A percentile compares a stretch with the other conserved stretches of the same genome.
These are phyloP conservation scores for Capsicum chinense DNA, from an alignment of 257 asterid species.

Conservation along the genomic window DNA sequence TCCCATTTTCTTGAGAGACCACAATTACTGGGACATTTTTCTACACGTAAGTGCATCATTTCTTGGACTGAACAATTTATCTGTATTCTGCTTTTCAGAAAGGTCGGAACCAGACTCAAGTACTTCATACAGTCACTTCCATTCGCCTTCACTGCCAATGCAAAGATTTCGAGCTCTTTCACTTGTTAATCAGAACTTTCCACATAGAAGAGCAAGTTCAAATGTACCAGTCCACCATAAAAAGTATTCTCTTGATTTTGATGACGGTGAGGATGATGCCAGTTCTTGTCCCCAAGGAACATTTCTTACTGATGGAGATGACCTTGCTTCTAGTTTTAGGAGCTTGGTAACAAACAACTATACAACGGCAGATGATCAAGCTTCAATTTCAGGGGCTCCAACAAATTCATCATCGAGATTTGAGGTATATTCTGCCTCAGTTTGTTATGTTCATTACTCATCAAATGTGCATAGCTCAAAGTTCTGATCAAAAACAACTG, in stretches of 20 bases:
- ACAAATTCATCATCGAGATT: slow-evolving; percentile 42
- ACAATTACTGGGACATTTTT: background rate
- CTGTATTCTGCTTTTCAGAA: slow-evolving; percentile 48
- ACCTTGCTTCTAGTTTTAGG: slow-evolving; percentile 47
- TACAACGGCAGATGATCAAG: slow-evolving; percentile 37
- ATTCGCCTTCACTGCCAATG: slow-evolving; percentile 62
- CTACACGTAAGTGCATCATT: background rate
- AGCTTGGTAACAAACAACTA: slow-evolving; percentile 43
- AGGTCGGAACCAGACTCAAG: slow-evolving; percentile 60
- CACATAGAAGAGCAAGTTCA: slow-evolving; percentile 52
- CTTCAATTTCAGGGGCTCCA: slow-evolving; percentile 45
- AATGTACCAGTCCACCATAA: slow-evolving; percentile 36
- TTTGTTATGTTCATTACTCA: background rate
- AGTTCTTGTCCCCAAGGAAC: slow-evolving; percentile 34
- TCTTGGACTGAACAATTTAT: slow-evolving; percentile 6
- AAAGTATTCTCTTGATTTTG: slow-evolving; percentile 35
- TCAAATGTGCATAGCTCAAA: background rate
- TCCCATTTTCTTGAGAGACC: slow-evolving; percentile 1
- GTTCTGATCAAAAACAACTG: background rate
- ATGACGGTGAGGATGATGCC: slow-evolving; percentile 35
- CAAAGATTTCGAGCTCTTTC: slow-evolving; percentile 77
- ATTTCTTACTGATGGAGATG: slow-evolving; percentile 30
- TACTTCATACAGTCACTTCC: slow-evolving; percentile 44
- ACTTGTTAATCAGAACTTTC: slow-evolving; percentile 57
- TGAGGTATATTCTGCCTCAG: slow-evolving; percentile 50